phyloP scores from a whole-genome alignment of 2,329 filamentous ascomycete genomes.

The Metarhizium sp. region DNA sequence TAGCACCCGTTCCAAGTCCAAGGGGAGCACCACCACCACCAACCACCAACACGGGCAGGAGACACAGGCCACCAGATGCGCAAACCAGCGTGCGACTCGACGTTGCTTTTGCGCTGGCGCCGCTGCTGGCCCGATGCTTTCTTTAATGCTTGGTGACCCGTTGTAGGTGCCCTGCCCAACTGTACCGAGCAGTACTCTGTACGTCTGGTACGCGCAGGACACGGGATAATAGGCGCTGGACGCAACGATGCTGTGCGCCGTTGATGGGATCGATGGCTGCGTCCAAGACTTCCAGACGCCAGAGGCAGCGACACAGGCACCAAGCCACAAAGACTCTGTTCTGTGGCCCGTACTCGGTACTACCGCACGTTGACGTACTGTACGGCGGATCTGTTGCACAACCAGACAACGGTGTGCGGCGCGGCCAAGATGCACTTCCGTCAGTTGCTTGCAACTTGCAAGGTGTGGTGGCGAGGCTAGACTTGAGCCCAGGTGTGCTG shows the following conservation, averaged over 20 bases:
- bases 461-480: slow-evolving; percentile 1
- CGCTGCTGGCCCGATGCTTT: neutral
- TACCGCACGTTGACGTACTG: neutral
- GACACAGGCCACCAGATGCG: neutral
- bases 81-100: neutral
- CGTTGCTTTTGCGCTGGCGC: neutral
- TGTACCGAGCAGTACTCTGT: neutral
- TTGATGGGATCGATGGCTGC: neutral
- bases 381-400: neutral
- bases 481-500: neutral
- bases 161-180: neutral
- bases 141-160: neutral
- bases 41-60: neutral
- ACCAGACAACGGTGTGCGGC: neutral
- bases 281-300: neutral
- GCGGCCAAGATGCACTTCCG: slow-evolving; percentile 1
- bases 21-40: neutral
- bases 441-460: neutral
- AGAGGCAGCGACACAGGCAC: neutral
- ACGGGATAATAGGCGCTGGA: too few relatives aligned
- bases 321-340: neutral
- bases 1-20: neutral
- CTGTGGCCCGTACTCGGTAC: neutral
- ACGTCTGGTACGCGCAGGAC: too few relatives aligned
- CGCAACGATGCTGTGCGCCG: neutral